phyloP scores from a whole-genome alignment of 2,329 filamentous ascomycete genomes.

The Aspergillus costaricaensis region DNA sequence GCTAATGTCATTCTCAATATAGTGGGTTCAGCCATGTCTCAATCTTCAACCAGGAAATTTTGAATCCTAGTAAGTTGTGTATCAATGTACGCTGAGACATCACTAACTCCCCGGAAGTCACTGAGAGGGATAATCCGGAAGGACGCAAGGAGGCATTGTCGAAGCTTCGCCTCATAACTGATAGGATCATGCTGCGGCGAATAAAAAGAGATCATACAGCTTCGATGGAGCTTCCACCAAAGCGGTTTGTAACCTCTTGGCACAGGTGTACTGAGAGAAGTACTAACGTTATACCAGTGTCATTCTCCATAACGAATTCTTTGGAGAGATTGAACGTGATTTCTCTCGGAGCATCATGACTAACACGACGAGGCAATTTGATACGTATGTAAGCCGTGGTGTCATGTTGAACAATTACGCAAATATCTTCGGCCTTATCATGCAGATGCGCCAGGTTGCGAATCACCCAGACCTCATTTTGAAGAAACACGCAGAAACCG shows the following conservation, averaged over 20 bases:
- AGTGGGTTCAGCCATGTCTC: slow-evolving; percentile 69
- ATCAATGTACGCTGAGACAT: slow-evolving; percentile 47
- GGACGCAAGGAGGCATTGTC: slow-evolving; percentile 70
- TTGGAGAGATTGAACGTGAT: slow-evolving; percentile 93
- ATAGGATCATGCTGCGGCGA: slow-evolving; percentile 92
- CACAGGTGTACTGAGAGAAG: background rate
- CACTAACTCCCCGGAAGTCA: slow-evolving; percentile 44
- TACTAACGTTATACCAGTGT: slow-evolving; percentile 51
- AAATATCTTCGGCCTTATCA: slow-evolving; percentile 98
- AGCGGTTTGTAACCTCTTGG: slow-evolving; percentile 58
- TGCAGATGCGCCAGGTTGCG: slow-evolving; percentile 98
- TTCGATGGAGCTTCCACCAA: slow-evolving; percentile 94
- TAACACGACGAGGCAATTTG: slow-evolving; percentile 82
- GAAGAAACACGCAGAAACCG: slow-evolving; percentile 81
- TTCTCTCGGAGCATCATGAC: slow-evolving; percentile 96
- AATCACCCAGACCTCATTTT: slow-evolving; percentile 94
- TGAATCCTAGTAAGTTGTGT: slow-evolving; percentile 66
- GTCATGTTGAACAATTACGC: slow-evolving; percentile 97
- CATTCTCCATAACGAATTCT: slow-evolving; percentile 90
- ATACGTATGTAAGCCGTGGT: slow-evolving; percentile 92
- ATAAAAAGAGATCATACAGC: slow-evolving; percentile 92
- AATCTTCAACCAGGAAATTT: slow-evolving; percentile 90
- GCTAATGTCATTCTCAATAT: slow-evolving; percentile 16
- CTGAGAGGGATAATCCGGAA: slow-evolving; percentile 55
- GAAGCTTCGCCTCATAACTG: slow-evolving; percentile 85